Conservation (phyloP, 176 grass and related monocot species). For the maize (Zea mays) region DNA sequence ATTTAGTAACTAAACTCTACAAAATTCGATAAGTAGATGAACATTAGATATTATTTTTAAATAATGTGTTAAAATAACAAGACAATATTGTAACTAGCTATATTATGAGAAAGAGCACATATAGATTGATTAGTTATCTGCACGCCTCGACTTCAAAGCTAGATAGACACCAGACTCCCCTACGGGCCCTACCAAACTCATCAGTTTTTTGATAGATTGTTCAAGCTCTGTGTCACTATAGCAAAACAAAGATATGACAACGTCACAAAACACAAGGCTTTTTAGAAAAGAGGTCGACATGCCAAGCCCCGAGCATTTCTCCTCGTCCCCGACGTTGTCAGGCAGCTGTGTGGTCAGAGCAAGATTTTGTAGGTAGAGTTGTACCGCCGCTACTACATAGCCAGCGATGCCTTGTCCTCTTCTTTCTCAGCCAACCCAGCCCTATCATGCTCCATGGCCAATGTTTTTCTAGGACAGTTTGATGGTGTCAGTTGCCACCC, state of each 20-base stretch:
- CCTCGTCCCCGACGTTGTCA: conserved; percentile 11
- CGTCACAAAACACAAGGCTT: not conserved
- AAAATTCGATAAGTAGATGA: too few species aligned
- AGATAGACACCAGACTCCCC: not conserved
- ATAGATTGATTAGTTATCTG: too few species aligned
- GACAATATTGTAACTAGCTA: too few species aligned
- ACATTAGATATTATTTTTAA: too few species aligned
- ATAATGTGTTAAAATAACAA: too few species aligned
- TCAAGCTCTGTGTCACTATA: not conserved
- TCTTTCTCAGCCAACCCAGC: not conserved
- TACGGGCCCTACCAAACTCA: not conserved
- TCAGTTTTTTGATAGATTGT: not conserved
- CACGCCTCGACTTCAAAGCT: too few species aligned
- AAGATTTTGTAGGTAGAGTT: not conserved
- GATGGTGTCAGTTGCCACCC: conserved; percentile 38
- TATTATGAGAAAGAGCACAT: too few species aligned
- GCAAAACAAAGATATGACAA: not conserved
- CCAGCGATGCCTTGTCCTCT: not conserved
- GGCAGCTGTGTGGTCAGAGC: not conserved
- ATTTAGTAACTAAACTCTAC: too few species aligned
- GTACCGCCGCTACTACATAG: conserved; percentile 9
- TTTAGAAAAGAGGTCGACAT: not conserved
- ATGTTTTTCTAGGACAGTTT: conserved; percentile 32
- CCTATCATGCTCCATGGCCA: conserved; percentile 28
- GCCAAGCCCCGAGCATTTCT: conserved; percentile 15